phyloP scores from a whole-genome alignment of 495 filamentous ascomycete genomes.

The Pseudomonodictys pantanalensis region DNA sequence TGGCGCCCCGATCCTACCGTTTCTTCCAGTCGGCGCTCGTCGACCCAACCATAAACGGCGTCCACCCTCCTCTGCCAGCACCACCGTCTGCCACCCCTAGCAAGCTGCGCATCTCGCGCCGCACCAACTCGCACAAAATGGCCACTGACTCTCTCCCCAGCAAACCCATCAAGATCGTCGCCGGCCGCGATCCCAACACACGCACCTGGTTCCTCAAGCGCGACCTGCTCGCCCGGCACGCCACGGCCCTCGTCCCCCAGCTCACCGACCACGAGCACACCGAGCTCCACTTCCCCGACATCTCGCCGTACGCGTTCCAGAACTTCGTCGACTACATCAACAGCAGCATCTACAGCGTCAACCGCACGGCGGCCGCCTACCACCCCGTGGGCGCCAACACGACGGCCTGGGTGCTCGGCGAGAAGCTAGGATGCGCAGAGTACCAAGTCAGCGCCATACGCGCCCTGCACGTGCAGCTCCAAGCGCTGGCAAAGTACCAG shows the following conservation, averaged over 20 bases:
- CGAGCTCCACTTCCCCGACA: background rate
- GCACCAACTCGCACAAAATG: background rate
- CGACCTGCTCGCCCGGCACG: too few relatives aligned
- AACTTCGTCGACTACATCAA: conserved; percentile 12
- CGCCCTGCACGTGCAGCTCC: background rate
- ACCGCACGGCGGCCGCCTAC: background rate
- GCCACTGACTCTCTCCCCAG: background rate
- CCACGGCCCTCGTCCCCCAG: background rate
- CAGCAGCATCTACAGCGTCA: conserved; percentile 1
- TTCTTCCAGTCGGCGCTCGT: background rate
- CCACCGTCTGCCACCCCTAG: background rate
- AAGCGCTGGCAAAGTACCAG: background rate
- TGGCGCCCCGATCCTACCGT: background rate
- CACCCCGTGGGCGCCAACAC: background rate
- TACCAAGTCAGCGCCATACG: background rate
- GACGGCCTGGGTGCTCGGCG: background rate
- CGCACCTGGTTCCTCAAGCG: background rate
- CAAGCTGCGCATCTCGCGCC: background rate
- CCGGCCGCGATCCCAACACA: background rate
- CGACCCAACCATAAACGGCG: background rate
- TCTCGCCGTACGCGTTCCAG: background rate
- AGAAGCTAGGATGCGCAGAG: background rate
- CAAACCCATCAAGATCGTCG: background rate
- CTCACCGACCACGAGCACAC: background rate
- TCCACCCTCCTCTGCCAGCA: background rate